Percentiles rank a stretch among this genome's conserved stretches.
Evolutionary conservation across 192 early-diverging fungal genomes (phyloP).

Genomic region (Allomyces arbusculus): DNA sequence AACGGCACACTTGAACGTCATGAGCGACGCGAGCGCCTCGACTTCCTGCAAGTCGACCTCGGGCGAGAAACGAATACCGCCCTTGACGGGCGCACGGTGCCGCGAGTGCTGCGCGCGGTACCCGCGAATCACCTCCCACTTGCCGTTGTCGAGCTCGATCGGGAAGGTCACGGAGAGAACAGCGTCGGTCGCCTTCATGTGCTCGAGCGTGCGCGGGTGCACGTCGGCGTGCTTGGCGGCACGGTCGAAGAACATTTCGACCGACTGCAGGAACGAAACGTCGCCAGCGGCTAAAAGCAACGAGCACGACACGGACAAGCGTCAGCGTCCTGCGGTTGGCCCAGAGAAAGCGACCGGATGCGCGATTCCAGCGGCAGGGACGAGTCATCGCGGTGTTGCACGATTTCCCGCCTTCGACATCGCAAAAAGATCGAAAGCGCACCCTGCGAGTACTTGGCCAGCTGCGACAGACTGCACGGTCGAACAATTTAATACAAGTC

Average conservation of each 20-base stretch:
- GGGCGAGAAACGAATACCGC: conserved; percentile 59
- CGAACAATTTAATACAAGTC: no score
- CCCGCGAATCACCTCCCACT: conserved; percentile 46
- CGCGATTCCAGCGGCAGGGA: no score
- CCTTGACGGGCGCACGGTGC: conserved; percentile 57
- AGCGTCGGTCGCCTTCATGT: conserved; percentile 50
- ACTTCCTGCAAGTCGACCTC: conserved; percentile 66
- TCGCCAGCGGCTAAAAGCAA: not conserved
- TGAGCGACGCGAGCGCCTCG: conserved; percentile 56
- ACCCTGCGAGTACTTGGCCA: no score
- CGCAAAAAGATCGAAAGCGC: no score
- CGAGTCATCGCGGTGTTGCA: no score
- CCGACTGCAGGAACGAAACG: conserved; percentile 39
- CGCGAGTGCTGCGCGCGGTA: conserved; percentile 71
- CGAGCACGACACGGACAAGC: no score
- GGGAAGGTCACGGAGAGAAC: conserved; percentile 58
- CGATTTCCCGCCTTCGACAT: no score
- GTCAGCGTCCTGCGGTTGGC: no score
- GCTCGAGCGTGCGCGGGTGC: conserved; percentile 29
- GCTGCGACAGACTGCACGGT: no score
- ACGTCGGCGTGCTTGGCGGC: conserved; percentile 47
- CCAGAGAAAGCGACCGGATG: no score
- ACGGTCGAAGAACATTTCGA: conserved; percentile 48
- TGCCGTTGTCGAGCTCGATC: conserved; percentile 39
- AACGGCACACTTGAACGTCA: conserved; percentile 73